Base-by-base conservation (phyloP, 169 alveolate species). In the Prorocentrum cordatum region DNA sequence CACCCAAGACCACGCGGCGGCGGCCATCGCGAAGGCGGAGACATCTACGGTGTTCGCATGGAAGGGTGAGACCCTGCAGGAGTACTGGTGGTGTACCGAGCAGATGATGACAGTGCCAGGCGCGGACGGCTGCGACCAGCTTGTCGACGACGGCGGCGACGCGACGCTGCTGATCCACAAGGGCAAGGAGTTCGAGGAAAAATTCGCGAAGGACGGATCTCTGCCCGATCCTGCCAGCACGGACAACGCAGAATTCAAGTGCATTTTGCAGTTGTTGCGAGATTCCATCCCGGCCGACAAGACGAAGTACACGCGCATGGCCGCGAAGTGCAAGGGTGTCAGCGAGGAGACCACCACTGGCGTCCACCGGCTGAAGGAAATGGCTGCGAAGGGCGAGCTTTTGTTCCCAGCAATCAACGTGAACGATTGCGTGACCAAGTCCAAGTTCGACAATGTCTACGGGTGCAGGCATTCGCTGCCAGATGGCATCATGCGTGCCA, bases 301-400 rank as follows among this genome's bases (percentile, higher is more conserved):
- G 90, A 93, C 88, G 89, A 95, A 95, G 94, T 98, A 97, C 97
- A 94, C 96, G 67, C 94, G 94, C 68, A 94, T 96, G 92, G 96
- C 97, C 7, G 94, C 92, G 73, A 33, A 12, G 45, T 64, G 73
- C 64, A 93, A 94, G 80, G 99, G 99, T 27, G 98, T 97, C 70
- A 95, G 98, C 64, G 99, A 98, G 93, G 99, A 98, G 93, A 98
- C 99, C 67, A 98, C 99, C 62, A 97, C 99, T 42, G 99, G 99
- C 24, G 98, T 98, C 66, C 96, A 96, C 91, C 96, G 98, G 83
- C 95, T 97, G 85, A 93, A 95, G 62, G 94, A 95, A 92, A 94
- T 96, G 95, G 96, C 96, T 12, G 94, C 93, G 42, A 94, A 93
- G 68, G 94, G 96, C 10, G 96, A 95, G 83, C 95, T 97, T 59